Conservation (phyloP, 2,329 filamentous ascomycete genomes). For the Fusarium sublunatum region DNA sequence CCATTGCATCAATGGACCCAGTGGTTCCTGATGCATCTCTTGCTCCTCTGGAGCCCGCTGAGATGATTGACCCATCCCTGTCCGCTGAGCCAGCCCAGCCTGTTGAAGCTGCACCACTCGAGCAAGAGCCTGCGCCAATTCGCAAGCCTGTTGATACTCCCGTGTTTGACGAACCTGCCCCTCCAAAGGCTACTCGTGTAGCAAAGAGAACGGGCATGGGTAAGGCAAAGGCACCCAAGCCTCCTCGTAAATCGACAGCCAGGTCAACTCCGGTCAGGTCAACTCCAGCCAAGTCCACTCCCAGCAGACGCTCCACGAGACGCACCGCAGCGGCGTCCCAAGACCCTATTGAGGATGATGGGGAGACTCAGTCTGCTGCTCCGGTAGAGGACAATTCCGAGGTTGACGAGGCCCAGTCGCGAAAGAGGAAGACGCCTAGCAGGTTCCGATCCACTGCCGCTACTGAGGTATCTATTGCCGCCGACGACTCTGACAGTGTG, state of each 20-base stretch:
- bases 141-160: slow-evolving; percentile 20
- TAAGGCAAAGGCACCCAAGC: slow-evolving; percentile 32
- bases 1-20: slow-evolving; percentile 30
- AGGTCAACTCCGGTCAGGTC: slow-evolving; percentile 45
- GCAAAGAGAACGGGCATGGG: slow-evolving; percentile 43
- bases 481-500: slow-evolving; percentile 49
- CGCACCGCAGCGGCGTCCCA: slow-evolving; percentile 43
- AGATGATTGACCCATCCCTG: slow-evolving; percentile 39
- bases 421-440: slow-evolving; percentile 46
- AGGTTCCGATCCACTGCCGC: slow-evolving; percentile 44
- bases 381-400: slow-evolving; percentile 41
- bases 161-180: slow-evolving; percentile 39
- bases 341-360: slow-evolving; percentile 50
- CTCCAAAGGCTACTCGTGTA: slow-evolving; percentile 43
- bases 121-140: slow-evolving; percentile 21
- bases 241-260: slow-evolving; percentile 33
- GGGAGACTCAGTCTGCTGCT: slow-evolving; percentile 23
- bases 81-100: slow-evolving; percentile 27
- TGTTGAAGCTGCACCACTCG: neutral
- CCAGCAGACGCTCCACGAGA: slow-evolving; percentile 38
- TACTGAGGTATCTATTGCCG: slow-evolving; percentile 17
- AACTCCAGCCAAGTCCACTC: too few relatives aligned
- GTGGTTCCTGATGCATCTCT: slow-evolving; percentile 17
- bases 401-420: slow-evolving; percentile 43
- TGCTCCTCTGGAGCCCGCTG: slow-evolving; percentile 23